Conservation (phyloP, 2,329 filamentous ascomycete species). For the Didymella arachidicola region DNA sequence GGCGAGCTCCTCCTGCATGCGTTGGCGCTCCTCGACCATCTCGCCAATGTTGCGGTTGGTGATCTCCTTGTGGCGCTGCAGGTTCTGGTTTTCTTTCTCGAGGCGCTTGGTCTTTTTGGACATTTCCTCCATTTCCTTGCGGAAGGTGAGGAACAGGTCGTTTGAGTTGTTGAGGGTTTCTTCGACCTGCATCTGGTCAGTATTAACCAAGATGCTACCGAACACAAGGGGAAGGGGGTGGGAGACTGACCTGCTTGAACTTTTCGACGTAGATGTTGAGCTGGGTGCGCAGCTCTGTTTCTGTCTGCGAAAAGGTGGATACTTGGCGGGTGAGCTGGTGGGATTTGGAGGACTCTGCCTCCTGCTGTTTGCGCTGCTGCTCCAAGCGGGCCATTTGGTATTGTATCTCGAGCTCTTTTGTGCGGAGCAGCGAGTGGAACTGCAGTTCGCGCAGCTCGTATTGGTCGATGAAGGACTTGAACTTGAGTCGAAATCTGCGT, state of each 20-base stretch:
- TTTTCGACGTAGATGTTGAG: slow-evolving; percentile 99
- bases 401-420: slow-evolving; percentile 95
- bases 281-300: slow-evolving; percentile 90
- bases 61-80: slow-evolving; percentile 91
- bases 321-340: slow-evolving; percentile 90
- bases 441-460: slow-evolving; percentile 95
- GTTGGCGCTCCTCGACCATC: slow-evolving; percentile 92
- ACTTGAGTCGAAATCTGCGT: slow-evolving; percentile 71
- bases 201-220: slow-evolving; percentile 51
- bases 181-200: slow-evolving; percentile 79
- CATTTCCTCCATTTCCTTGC: slow-evolving; percentile 99
- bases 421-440: slow-evolving; percentile 88
- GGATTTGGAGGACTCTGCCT: slow-evolving; percentile 79
- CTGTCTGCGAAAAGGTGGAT: slow-evolving; percentile 93
- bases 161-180: slow-evolving; percentile 98
- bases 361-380: slow-evolving; percentile 86
- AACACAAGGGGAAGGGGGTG: slow-evolving; percentile 28
- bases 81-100: slow-evolving; percentile 92
- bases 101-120: slow-evolving; percentile 97
- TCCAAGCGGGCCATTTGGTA: slow-evolving; percentile 89
- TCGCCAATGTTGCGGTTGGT: slow-evolving; percentile 95
- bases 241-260: slow-evolving; percentile 87
- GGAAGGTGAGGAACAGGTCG: slow-evolving; percentile 93
- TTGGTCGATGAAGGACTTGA: slow-evolving; percentile 95
- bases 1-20: slow-evolving; percentile 75